Evolutionary conservation across 495 filamentous ascomycete genomes (phyloP), one percentile per base, ranked within the genome.

Genomic region (Podospora pseudocomata): DNA sequence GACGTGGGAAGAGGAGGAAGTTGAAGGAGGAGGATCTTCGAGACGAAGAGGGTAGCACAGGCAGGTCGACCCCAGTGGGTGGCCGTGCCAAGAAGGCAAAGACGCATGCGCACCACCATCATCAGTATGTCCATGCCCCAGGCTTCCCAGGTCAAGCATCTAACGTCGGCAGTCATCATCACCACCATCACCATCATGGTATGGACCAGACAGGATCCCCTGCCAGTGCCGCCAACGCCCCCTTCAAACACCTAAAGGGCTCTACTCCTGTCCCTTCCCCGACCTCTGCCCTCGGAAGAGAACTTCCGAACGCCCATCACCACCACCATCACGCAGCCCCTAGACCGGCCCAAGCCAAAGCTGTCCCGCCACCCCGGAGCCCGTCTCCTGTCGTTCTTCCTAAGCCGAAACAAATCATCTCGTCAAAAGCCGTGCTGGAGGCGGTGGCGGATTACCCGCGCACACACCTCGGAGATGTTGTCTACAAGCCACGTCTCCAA

Each of bases 161-260:
- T 73, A 75, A 78, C 59, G 61, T 63, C 60, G 60, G 26, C 76
- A 88, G 87, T 76, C 88, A 92, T 70, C 86, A 88, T 65, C 86
- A 88, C 71, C 92, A 94, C 68, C 91, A 94, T 75, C 91, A 91
- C 73, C 88, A 88, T 59, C 87, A 91, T 69, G 90, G 91, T 71
- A 83, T 83, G 64, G 89, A 92, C n/a, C 88, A 90, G 65, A 74
- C 78, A 39, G 68, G 82, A n/a, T 78, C 80, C 62, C 79, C 79
- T 71, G 78, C 70, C 70, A 82, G 76, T 74, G 75, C 80, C 54
- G 72, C 74, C 9, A 77, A 71, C 65, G 73, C 78, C 9, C 76
- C 79, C 13, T 75, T 81, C 34, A 80, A 83, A 59, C 75, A 77
- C 63, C 68, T 83, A 60, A 79, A 84, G 67, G 76, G 80, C 39